A percentile compares a stretch with the other conserved stretches of the same genome.
phyloP scores from a whole-genome alignment of 805 yeast species.

The Lipomyces kockii region DNA sequence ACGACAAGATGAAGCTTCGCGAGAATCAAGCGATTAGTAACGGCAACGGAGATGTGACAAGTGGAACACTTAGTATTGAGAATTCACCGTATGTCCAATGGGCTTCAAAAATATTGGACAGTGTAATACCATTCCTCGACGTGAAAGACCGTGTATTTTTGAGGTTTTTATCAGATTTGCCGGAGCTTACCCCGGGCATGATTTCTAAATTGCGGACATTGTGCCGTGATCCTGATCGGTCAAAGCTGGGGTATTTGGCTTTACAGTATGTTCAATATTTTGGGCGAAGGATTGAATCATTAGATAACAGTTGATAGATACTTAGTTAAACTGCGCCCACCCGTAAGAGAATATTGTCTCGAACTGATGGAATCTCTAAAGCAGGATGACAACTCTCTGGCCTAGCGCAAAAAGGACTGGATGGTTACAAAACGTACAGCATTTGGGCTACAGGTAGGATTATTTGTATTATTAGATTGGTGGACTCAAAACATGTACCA shows the following conservation, averaged over 20 bases:
- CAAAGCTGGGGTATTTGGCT: constrained; percentile 78
- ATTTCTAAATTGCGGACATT: constrained; percentile 70
- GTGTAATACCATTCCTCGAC: constrained; percentile 83
- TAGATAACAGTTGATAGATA: constrained; percentile 6
- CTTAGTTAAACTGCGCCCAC: constrained; percentile 29
- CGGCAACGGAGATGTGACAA: constrained; percentile 38
- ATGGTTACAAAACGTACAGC: background rate
- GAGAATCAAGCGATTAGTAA: constrained; percentile 16
- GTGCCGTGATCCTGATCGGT: constrained; percentile 83
- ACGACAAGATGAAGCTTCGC: constrained; percentile 52
- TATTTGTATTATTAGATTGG: background rate
- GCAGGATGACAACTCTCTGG: background rate
- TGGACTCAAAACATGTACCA: constrained; percentile 28
- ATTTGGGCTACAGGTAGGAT: background rate
- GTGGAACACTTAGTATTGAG: constrained; percentile 20
- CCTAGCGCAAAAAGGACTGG: background rate
- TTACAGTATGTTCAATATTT: constrained; percentile 55
- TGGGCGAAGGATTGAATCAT: background rate
- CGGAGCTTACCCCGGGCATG: constrained; percentile 66
- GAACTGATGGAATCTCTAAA: constrained; percentile 11
- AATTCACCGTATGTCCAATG: constrained; percentile 60
- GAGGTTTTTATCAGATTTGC: constrained; percentile 84
- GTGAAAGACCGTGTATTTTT: constrained; percentile 79
- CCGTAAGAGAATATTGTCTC: constrained; percentile 20
- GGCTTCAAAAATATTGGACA: constrained; percentile 73